Percentiles rank a stretch among this genome's conserved stretches.
Conservation (phyloP, 75 land plant genomes). For the Isoetes taiwanensis region DNA sequence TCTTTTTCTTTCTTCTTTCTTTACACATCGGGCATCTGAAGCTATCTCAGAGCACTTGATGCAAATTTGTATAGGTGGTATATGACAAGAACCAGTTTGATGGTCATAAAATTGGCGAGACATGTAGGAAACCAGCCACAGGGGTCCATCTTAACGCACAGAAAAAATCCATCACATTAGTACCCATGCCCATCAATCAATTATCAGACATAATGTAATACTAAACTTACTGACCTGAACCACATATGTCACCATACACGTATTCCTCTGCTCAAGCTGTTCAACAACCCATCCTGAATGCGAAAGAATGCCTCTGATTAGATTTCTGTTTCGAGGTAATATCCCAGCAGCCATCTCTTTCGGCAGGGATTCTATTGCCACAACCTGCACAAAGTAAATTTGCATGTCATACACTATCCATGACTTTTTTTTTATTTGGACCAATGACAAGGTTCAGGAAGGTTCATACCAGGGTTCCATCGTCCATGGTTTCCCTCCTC, state of each 20-base stretch:
- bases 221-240: conserved; percentile 30
- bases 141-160: conserved; percentile 44
- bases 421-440: background rate
- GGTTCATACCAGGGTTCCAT: conserved; percentile 44
- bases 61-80: conserved; percentile 41
- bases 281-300: conserved; percentile 77
- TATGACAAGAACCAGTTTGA: conserved; percentile 49
- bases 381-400: conserved; percentile 25
- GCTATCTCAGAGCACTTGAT: conserved; percentile 14
- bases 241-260: conserved; percentile 62
- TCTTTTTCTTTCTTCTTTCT: too few species aligned
- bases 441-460: background rate
- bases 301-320: conserved; percentile 41
- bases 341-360: conserved; percentile 62
- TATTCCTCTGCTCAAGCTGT: conserved; percentile 34
- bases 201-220: background rate
- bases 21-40: too few species aligned
- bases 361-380: conserved; percentile 67
- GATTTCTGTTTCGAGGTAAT: conserved; percentile 31
- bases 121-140: conserved; percentile 67
- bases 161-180: background rate
- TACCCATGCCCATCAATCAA: background rate
- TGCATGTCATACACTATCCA: background rate
- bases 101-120: conserved; percentile 41
- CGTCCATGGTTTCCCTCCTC: conserved; percentile 59